These are phyloP conservation scores for Taiozyma sp. DNA, from an alignment of 1,139 yeast species.

Conservation along the genomic window DNA sequence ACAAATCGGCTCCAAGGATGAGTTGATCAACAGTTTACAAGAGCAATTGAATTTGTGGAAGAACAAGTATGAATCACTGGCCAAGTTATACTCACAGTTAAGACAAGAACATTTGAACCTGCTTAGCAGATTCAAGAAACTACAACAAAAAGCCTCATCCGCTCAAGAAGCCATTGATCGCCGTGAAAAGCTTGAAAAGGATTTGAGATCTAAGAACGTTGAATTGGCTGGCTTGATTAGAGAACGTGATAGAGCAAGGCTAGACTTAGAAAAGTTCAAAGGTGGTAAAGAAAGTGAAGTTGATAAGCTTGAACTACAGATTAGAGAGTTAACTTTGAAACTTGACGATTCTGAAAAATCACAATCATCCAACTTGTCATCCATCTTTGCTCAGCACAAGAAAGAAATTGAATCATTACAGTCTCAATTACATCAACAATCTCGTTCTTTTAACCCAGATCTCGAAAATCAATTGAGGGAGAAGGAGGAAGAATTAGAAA, in stretches of 20 bases:
- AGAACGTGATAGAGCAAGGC: slow-evolving; percentile 84
- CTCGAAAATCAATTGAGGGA: slow-evolving; percentile 48
- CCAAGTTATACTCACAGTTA: slow-evolving; percentile 83
- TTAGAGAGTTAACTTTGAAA: slow-evolving; percentile 56
- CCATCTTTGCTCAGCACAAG: slow-evolving; percentile 60
- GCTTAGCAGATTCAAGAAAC: slow-evolving; percentile 72
- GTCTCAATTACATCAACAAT: slow-evolving; percentile 29
- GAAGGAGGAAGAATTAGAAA: slow-evolving; percentile 75
- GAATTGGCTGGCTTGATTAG: slow-evolving; percentile 87
- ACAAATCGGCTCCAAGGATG: slow-evolving; percentile 76
- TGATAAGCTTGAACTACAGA: slow-evolving; percentile 60
- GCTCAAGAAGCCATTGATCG: slow-evolving; percentile 90
- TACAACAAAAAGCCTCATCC: slow-evolving; percentile 85
- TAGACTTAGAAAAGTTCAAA: slow-evolving; percentile 70
- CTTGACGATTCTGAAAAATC: slow-evolving; percentile 60
- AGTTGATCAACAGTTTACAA: slow-evolving; percentile 59
- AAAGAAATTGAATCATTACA: slow-evolving; percentile 43
- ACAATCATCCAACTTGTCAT: slow-evolving; percentile 60
- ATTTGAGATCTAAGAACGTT: slow-evolving; percentile 76
- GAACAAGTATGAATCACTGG: slow-evolving; percentile 82
- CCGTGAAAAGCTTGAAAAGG: slow-evolving; percentile 79
- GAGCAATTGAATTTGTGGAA: slow-evolving; percentile 81
- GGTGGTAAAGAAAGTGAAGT: slow-evolving; percentile 64
- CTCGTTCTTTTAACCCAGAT: slow-evolving; percentile 25
- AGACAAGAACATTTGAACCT: slow-evolving; percentile 88